A percentile compares a stretch with the other conserved stretches of the same genome.
Evolutionary conservation across 1,139 yeast genomes (phyloP).

Genomic region (Suhomyces maxii): DNA sequence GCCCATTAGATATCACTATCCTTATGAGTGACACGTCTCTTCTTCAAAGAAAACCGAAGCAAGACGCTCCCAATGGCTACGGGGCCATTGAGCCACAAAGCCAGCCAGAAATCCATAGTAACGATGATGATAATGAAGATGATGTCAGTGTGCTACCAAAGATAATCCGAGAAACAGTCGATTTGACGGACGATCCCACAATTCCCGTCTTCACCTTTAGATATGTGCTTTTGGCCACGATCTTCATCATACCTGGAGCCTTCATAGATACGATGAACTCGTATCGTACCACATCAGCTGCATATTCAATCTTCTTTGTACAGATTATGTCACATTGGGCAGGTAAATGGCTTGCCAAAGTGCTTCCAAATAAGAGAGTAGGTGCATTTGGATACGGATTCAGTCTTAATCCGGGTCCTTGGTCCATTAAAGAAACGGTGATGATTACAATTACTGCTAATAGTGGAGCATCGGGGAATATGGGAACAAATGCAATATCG

Average conservation of each 20-base stretch:
- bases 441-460: conserved; percentile 22
- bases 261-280: conserved; percentile 23
- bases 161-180: conserved; percentile 19
- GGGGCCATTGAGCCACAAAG: not conserved
- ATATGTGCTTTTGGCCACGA: conserved; percentile 16
- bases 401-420: conserved; percentile 21
- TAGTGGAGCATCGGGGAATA: conserved; percentile 23
- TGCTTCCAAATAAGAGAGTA: conserved; percentile 13
- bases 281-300: conserved; percentile 23
- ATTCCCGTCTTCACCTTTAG: conserved; percentile 20
- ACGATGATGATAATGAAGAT: conserved; percentile 3
- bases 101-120: not conserved
- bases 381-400: conserved; percentile 9
- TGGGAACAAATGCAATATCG: conserved; percentile 20
- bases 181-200: conserved; percentile 18
- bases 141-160: conserved; percentile 16
- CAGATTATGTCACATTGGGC: conserved; percentile 23
- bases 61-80: not conserved
- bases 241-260: conserved; percentile 23
- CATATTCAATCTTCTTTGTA: conserved; percentile 23
- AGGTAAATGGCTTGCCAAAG: conserved; percentile 19
- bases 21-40: not conserved
- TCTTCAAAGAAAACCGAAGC: not conserved
- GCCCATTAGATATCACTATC: not conserved
- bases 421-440: conserved; percentile 23